Evolutionary conservation across 768 basidiomycete species (phyloP), one percentile per base, ranked within the genome.

Genomic region (Tricholoma saponaceum): DNA sequence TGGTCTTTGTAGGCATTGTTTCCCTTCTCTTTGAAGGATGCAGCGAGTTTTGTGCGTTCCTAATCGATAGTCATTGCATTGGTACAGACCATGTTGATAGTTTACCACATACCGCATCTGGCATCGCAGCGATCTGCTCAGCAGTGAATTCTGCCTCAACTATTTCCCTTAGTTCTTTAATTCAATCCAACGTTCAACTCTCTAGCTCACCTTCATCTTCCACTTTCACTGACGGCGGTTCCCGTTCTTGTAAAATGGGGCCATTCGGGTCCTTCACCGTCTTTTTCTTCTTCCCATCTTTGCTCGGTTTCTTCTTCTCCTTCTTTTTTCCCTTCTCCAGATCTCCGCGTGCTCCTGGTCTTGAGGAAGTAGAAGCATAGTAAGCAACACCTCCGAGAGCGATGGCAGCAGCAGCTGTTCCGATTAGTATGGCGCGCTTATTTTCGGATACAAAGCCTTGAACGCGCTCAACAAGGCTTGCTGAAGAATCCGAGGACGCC

Each of bases 191-290:
- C 37, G 22, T 22, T 25, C 25, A 44, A 56, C 58, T 25, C 67
- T 60, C 55, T 65, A 54, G 39, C 71, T 74, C 69, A 50, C 72
- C 62, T 46, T 71, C 71, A 41, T 66, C 71, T 50, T 73, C 70
- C 41, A 68, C 70, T 61, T 71, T 75, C 3, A 86, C 77, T 53
- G 68, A 49, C 39, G 62, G 57, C 35, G 47, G 60, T 30, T 77
- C 79, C 54, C 80, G 69, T 70, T 95, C 92, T 77, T 95, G 92
- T 50, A 96, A 71, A 41, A 96, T 76, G 37, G 93, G 93, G 0
- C 88, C 87, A 59, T 90, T 84, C 28, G 71, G 59, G 60, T 83
- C 83, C 66, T 83, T 85, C 12, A 67, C 72, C 0, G 78, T 62
- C 72, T 79, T 83, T 75, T 87, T 88, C 74, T 84, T 84, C 69